A percentile compares a stretch with the other conserved stretches of the same genome.
phyloP scores from a whole-genome alignment of 768 basidiomycete genomes.

The Hygrophorus russula region DNA sequence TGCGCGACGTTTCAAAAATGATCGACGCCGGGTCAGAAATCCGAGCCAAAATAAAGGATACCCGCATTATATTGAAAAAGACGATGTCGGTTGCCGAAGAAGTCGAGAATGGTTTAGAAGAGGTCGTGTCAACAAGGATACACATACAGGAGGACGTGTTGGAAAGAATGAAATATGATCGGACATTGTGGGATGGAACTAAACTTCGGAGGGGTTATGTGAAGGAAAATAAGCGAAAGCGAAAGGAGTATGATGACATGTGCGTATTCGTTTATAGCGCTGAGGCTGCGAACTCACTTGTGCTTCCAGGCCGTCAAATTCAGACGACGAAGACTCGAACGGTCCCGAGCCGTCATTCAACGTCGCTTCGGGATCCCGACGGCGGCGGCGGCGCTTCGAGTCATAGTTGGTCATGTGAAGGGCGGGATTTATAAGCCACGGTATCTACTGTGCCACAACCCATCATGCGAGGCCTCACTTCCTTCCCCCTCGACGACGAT shows the following conservation, averaged over 20 bases:
- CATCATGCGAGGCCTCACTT: not conserved
- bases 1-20: constrained; percentile 10
- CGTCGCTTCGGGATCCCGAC: too few species aligned
- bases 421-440: too few species aligned
- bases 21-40: constrained; percentile 8
- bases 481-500: constrained; percentile 13
- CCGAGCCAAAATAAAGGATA: constrained; percentile 11
- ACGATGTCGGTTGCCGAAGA: constrained; percentile 5
- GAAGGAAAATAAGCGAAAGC: not conserved
- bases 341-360: too few species aligned
- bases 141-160: constrained; percentile 10
- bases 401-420: too few species aligned
- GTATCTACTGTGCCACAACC: not conserved
- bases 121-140: constrained; percentile 11
- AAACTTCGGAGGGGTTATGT: not conserved
- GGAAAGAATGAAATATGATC: constrained; percentile 14
- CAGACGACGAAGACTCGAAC: too few species aligned
- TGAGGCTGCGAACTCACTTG: too few species aligned
- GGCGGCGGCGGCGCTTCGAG: too few species aligned
- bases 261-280: too few species aligned
- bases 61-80: constrained; percentile 9
- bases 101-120: constrained; percentile 5
- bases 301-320: too few species aligned
- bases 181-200: constrained; percentile 20
- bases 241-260: not conserved